Conservation (phyloP, 441 rosid species). For the Omphalea diandra region DNA sequence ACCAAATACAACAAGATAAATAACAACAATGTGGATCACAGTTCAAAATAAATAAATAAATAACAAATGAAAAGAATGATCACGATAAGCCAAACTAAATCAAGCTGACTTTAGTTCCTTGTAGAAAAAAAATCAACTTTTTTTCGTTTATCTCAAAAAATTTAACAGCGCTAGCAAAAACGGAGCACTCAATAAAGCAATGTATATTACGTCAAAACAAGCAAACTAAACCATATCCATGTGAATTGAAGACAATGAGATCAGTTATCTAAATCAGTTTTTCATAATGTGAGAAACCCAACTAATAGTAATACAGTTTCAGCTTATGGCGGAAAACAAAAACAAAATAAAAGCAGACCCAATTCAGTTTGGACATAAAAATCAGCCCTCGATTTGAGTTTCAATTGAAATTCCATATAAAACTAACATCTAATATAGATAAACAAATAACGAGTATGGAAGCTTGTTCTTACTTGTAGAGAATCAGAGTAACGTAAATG, state of each 20-base stretch:
- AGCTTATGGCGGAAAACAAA: not conserved
- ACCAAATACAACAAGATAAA: not conserved
- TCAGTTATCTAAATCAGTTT: not conserved
- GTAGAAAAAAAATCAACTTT: not conserved
- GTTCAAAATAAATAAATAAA: not conserved
- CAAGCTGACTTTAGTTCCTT: constrained; percentile 2
- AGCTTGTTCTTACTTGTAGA: constrained; percentile 22
- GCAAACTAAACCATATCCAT: not conserved
- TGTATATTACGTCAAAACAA: not conserved
- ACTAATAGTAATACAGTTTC: not conserved
- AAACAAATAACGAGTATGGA: not conserved
- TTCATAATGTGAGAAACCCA: constrained; percentile 3
- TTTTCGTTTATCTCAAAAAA: not conserved
- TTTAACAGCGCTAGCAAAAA: not conserved
- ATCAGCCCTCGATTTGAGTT: not conserved
- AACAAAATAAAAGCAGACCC: constrained; percentile 6
- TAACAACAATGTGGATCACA: constrained; percentile 2
- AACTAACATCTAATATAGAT: not conserved
- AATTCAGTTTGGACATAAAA: not conserved
- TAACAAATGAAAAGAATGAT: not conserved
- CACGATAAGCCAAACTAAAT: not conserved
- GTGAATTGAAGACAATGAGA: not conserved
- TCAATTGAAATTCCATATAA: constrained; percentile 17
- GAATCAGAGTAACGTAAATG: not conserved
- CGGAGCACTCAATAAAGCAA: not conserved